Percentiles rank a stretch among this genome's conserved stretches.
Conservation (phyloP, 352 stramenopile genomes). For the Blastocystis sp. region DNA sequence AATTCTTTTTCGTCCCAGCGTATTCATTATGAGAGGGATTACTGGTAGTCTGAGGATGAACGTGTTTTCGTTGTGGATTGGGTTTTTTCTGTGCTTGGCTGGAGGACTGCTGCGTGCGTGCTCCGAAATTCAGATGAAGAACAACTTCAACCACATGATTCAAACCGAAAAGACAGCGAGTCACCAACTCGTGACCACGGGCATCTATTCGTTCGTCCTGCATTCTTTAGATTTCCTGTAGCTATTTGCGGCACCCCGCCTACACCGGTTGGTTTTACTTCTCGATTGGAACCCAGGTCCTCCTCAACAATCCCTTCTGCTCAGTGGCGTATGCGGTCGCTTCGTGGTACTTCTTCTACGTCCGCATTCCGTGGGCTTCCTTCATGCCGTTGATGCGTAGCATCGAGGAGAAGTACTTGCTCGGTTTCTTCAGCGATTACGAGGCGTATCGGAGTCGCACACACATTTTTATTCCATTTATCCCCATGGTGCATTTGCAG, state of each 20-base stretch:
- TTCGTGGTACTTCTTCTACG: constrained; percentile 82
- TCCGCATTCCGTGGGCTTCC: constrained; percentile 78
- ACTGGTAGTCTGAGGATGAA: constrained; percentile 13
- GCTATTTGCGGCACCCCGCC: constrained; percentile 80
- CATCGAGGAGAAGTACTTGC: constrained; percentile 2
- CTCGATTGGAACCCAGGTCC: constrained; percentile 80
- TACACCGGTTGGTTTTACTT: constrained; percentile 85
- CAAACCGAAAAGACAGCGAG: background rate
- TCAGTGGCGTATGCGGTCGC: constrained; percentile 78
- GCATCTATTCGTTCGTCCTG: constrained; percentile 44
- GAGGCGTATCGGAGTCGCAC: constrained; percentile 16
- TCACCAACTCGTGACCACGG: constrained; percentile 18
- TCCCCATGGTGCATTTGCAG: background rate
- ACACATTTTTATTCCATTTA: constrained; percentile 53
- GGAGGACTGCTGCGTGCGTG: constrained; percentile 25
- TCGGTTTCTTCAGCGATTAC: constrained; percentile 39
- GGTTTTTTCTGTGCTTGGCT: constrained; percentile 49
- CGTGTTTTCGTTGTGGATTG: constrained; percentile 13
- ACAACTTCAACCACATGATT: constrained; percentile 54
- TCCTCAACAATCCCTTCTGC: constrained; percentile 80
- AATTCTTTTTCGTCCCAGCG: constrained; percentile 55
- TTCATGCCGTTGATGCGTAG: too few species aligned
- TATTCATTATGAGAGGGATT: background rate
- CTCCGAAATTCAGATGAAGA: constrained; percentile 52
- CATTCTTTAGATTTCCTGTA: background rate